Percentiles rank a stretch among this genome's conserved stretches.
Evolutionary conservation across 2,329 filamentous ascomycete genomes (phyloP).

Genomic region (Xylariaceae sp.): DNA sequence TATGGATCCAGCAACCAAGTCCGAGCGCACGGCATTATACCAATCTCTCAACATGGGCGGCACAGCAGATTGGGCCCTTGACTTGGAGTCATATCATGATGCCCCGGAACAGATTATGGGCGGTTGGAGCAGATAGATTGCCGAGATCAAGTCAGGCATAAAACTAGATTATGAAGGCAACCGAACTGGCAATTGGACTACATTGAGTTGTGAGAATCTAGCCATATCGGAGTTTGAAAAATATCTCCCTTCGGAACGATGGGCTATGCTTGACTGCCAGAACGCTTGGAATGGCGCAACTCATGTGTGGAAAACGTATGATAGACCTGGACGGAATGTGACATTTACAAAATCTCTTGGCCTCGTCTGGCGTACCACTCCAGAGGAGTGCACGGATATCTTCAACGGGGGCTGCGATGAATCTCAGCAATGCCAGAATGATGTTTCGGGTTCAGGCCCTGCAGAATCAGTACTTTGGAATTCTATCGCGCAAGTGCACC

Average conservation of each 20-base stretch:
- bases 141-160: slow-evolving; percentile 1
- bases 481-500: slow-evolving; percentile 15
- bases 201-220: not conserved
- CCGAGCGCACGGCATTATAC: not conserved
- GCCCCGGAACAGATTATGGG: slow-evolving; percentile 11
- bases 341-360: not conserved
- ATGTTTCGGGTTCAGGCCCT: slow-evolving; percentile 10
- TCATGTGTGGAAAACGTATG: not conserved
- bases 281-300: slow-evolving; percentile 1
- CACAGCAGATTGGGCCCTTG: slow-evolving; percentile 24
- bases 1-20: slow-evolving; percentile 21
- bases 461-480: slow-evolving; percentile 19
- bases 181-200: slow-evolving; percentile 17
- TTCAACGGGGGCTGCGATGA: not conserved
- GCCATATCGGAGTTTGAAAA: not conserved
- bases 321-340: not conserved
- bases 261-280: slow-evolving; percentile 1
- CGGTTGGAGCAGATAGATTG: slow-evolving; percentile 18
- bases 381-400: slow-evolving; percentile 8
- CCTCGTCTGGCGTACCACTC: not conserved
- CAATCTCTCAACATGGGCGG: slow-evolving; percentile 10
- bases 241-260: slow-evolving; percentile 1
- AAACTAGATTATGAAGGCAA: slow-evolving; percentile 6
- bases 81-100: slow-evolving; percentile 23
- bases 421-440: not conserved